Base-by-base conservation (phyloP, 2,329 filamentous ascomycete species). In the Pseudogymnoascus verrucosus region DNA sequence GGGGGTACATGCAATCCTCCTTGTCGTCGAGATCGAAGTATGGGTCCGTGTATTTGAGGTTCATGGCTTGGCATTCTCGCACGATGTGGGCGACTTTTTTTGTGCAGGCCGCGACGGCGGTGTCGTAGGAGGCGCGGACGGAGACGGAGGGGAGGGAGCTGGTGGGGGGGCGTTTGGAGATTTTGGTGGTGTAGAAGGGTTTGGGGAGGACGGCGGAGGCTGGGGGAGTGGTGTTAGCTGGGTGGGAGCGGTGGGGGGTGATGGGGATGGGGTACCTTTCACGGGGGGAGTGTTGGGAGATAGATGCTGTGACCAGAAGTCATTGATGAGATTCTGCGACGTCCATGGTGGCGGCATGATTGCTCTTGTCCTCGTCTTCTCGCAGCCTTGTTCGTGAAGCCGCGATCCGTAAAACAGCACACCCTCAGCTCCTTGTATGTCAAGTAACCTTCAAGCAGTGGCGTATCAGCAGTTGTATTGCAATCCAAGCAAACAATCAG, bases 41-140 rank as follows among this genome's bases (percentile, higher is more conserved):
- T 23, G 86, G 83, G 71, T 93, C 90, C 11, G 88, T 83, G 72
- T 93, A 96, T 74, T 90, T 92, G 69, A 90, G 87, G 74, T 95
- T 95, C 61, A 90, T 79, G 3, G 89, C 82, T 19, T 84, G 80
- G 73, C 90, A 93, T 69, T 86, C 83, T 62, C 78, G 77, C 62
- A 83, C 78, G 64, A 86, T 85, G 70, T 83, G 81, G 39, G 78
- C 78, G 1, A 80, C 88, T 76, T 80, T 89, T 64, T 82, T 82
- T 60, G 78, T 79, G 74, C 90, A 93, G 64, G 88, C 82, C 12
- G 81, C 82, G 1, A 81, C 84, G 0, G 89, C 89, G 67, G 89
- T 84, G 54, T 90, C 84, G 71, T 90, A 93, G 0, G 87, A 90
- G 12, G 83, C 81, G 47, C 84, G 78, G 10, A 57, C 61, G 31